phyloP scores from a whole-genome alignment of 306 rosid species.

The Myrica gale region DNA sequence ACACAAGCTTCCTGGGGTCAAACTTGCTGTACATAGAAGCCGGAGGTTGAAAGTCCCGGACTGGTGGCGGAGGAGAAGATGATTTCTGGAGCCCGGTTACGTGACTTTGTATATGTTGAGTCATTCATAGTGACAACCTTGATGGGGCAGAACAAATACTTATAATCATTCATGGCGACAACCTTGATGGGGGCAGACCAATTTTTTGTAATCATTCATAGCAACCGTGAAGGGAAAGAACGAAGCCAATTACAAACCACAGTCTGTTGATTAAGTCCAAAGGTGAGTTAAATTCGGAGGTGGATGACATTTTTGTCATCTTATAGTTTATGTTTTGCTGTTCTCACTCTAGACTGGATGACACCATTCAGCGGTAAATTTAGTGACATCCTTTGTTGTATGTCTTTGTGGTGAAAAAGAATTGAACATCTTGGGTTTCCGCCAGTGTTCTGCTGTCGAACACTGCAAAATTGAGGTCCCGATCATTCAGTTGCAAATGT shows the following conservation, averaged over 20 bases:
- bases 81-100: constrained; percentile 26
- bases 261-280: not conserved
- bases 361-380: not conserved
- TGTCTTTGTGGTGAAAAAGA: not conserved
- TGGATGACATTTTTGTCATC: constrained; percentile 10
- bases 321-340: constrained; percentile 8
- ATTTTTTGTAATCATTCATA: constrained; percentile 39
- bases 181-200: not conserved
- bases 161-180: constrained; percentile 22
- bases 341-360: not conserved
- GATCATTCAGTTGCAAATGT: not conserved
- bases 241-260: constrained; percentile 11
- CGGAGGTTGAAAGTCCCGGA: constrained; percentile 82
- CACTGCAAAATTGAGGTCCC: not conserved
- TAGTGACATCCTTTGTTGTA: not conserved
- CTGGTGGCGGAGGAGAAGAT: constrained; percentile 74
- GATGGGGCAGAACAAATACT: not conserved
- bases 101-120: constrained; percentile 47
- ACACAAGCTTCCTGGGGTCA: constrained; percentile 79
- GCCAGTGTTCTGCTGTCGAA: not conserved
- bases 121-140: constrained; percentile 27
- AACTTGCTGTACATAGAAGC: constrained; percentile 67
- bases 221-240: constrained; percentile 26
- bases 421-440: not conserved
- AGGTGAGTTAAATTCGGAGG: constrained; percentile 14